Percentiles rank a stretch among this genome's conserved stretches.
Evolutionary conservation across 164 flowering plant genomes (phyloP).

Genomic region (Santalum album): DNA sequence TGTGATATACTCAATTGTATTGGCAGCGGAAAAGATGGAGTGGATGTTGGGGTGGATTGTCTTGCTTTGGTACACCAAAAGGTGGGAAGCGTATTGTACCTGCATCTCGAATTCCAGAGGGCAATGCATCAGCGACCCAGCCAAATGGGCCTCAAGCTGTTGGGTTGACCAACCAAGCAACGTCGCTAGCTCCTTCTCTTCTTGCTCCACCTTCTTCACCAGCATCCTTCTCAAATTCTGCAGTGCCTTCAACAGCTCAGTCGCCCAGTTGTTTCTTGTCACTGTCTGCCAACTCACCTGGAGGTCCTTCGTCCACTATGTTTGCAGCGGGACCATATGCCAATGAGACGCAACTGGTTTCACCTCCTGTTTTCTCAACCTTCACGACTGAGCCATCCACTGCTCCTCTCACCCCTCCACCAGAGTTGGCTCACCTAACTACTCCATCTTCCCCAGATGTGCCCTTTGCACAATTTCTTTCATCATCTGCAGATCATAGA

Average conservation of each 20-base stretch:
- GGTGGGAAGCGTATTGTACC: constrained; percentile 89
- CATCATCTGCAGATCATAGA: constrained; percentile 60
- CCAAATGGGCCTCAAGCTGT: constrained; percentile 62
- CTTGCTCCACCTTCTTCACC: constrained; percentile 99
- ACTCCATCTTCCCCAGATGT: constrained; percentile 99
- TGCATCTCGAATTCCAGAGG: constrained; percentile 74
- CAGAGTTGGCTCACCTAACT: constrained; percentile 81
- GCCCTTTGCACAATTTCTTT: constrained; percentile 81
- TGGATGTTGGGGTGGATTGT: constrained; percentile 61
- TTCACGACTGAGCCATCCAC: constrained; percentile 96
- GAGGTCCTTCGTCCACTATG: constrained; percentile 79
- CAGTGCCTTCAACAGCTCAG: constrained; percentile 81
- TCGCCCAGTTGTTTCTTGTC: constrained; percentile 77
- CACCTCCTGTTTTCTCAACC: constrained; percentile 97
- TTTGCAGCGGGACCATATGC: constrained; percentile 95
- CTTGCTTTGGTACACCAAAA: constrained; percentile 71
- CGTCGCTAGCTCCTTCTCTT: constrained; percentile 54
- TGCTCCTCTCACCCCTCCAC: constrained; percentile 96
- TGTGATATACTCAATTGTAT: constrained; percentile 3
- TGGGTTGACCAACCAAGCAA: constrained; percentile 45
- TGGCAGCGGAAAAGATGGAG: constrained; percentile 81
- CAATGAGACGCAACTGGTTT: constrained; percentile 83
- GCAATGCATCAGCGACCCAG: constrained; percentile 44
- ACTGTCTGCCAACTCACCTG: constrained; percentile 78
- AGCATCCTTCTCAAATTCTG: constrained; percentile 84